Evolutionary conservation across 768 basidiomycete genomes (phyloP).

Genomic region (Trametes villosa): DNA sequence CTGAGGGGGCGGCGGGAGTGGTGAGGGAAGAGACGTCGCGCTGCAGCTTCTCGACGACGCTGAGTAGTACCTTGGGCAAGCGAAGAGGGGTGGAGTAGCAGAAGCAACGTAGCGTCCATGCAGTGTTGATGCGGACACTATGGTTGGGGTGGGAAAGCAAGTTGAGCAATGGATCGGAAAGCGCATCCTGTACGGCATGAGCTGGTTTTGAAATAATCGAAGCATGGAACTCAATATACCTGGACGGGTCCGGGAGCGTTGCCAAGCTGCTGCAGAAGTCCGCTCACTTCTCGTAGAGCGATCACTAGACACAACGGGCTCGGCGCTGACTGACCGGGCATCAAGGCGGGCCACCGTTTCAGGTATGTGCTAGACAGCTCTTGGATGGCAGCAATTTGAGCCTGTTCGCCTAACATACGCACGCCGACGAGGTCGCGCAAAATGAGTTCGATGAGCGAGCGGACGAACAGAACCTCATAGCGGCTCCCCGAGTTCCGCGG

Average conservation of each 20-base stretch:
- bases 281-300: constrained; percentile 82
- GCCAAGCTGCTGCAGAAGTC: constrained; percentile 85
- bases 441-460: constrained; percentile 76
- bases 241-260: constrained; percentile 91
- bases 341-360: constrained; percentile 90
- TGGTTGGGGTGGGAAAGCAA: constrained; percentile 88
- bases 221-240: constrained; percentile 39
- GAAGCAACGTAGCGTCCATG: constrained; percentile 89
- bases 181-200: constrained; percentile 56
- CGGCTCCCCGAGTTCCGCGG: constrained; percentile 57
- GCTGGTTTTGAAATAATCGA: neutral
- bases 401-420: constrained; percentile 90
- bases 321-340: constrained; percentile 83
- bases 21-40: constrained; percentile 78
- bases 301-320: constrained; percentile 69
- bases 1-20: constrained; percentile 71
- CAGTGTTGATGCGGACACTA: constrained; percentile 81
- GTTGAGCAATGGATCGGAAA: constrained; percentile 83
- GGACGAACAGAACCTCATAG: constrained; percentile 74
- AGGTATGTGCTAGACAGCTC: constrained; percentile 83
- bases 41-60: constrained; percentile 79
- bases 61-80: constrained; percentile 77
- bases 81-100: constrained; percentile 88
- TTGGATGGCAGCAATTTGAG: constrained; percentile 88
- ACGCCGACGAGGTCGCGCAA: constrained; percentile 87